Base-by-base conservation (phyloP, 306 rosid species). In the Coriaria nepalensis region DNA sequence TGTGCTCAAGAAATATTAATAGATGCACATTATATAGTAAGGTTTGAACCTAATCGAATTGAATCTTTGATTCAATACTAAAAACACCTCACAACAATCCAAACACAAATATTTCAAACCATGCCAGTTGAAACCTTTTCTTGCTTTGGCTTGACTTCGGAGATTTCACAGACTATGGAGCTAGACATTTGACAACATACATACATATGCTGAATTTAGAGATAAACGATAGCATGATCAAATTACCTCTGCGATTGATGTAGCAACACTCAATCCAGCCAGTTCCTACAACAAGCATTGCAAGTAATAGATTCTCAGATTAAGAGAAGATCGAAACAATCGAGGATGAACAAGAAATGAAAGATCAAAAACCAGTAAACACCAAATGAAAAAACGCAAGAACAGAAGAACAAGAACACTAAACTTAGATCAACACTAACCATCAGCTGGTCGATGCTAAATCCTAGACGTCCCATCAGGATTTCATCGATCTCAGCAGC, bases 391-490 rank as follows among this genome's bases (percentile, higher is more conserved):
- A 35, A 47, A 7, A 10, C 5, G 9, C 14, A 0, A 35, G 10
- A 5, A 35, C 13, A 5, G 35, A 38, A 43, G n/a, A 0, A 35
- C 41, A 33, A 10, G 4, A 14, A 47, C 58, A 4, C 33, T 13
- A 64, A 9, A 40, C 49, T 8, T 8, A 11, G 4, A 42, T 14
- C 37, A 34, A 55, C 43, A 72, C 53, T 20, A 6, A 90, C 95
- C 98, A 90, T 90, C 47, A 90, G 75, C 71, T 85, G 98, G 38
- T 85, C 96, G 58, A 92, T 81, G 36, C 72, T 77, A 63, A 92
- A 92, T 39, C 96, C 98, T 35, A 92, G 75, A 73, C 87, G 93
- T 15, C 96, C 98, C 98, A 92, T 92, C 47, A 90, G 93, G 9
- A 71, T 59, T 54, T 84, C 94, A 59, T 92, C 98, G 52, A 85